A percentile compares a stretch with the other conserved stretches of the same genome.
Conservation (phyloP, 257 asterid species). For the Lycium ferocissimum region DNA sequence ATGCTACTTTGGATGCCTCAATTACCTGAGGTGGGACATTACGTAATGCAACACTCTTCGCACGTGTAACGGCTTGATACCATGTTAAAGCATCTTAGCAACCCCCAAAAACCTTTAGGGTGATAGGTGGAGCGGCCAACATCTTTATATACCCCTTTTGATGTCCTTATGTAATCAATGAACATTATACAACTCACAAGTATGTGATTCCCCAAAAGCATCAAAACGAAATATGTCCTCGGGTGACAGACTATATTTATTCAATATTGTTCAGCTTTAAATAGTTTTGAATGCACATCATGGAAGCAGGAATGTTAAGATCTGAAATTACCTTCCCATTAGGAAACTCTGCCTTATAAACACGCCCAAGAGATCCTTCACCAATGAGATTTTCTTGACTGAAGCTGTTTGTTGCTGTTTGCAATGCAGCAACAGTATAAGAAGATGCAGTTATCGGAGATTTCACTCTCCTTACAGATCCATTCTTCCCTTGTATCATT, state of each 20-base stretch:
- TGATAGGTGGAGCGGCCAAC: slow-evolving; percentile 21
- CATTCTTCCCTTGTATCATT: slow-evolving; percentile 72
- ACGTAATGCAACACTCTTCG: neutral
- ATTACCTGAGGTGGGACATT: neutral
- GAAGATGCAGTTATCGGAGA: slow-evolving; percentile 82
- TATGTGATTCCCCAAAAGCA: neutral
- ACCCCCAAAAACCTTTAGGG: neutral
- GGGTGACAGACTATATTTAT: neutral
- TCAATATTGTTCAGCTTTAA: neutral
- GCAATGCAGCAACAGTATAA: slow-evolving; percentile 86
- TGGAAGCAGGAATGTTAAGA: neutral
- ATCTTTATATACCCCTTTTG: neutral
- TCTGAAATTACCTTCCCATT: slow-evolving; percentile 78
- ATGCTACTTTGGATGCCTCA: slow-evolving; percentile 17
- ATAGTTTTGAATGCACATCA: slow-evolving; percentile 20
- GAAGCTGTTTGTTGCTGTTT: slow-evolving; percentile 93
- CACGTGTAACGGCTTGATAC: neutral
- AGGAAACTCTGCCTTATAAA: slow-evolving; percentile 85
- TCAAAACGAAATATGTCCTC: slow-evolving; percentile 5
- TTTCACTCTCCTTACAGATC: slow-evolving; percentile 72
- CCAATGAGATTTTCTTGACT: slow-evolving; percentile 92
- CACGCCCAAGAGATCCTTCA: slow-evolving; percentile 99
- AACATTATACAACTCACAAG: slow-evolving; percentile 20
- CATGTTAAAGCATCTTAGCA: slow-evolving; percentile 1
- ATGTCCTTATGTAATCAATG: neutral